These are phyloP conservation scores for Malassezia globosa DNA, from an alignment of 1,284 basidiomycete species.

Conservation along the genomic window DNA sequence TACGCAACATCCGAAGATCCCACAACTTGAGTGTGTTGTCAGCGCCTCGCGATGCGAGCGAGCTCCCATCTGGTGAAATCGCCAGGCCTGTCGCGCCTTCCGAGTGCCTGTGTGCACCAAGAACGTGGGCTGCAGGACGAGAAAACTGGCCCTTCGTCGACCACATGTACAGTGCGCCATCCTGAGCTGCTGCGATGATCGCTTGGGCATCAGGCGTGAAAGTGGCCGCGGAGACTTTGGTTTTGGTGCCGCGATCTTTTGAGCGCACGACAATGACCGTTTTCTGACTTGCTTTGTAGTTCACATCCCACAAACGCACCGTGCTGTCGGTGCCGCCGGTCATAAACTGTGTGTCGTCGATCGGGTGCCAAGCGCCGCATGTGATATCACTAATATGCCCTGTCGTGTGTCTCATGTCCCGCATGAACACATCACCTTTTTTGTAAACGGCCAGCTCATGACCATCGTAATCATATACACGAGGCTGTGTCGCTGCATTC, in stretches of 20 bases:
- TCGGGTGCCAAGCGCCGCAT: slow-evolving; percentile 82
- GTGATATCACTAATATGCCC: slow-evolving; percentile 89
- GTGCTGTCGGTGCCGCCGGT: slow-evolving; percentile 92
- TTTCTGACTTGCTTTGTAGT: slow-evolving; percentile 77
- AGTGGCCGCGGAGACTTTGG: slow-evolving; percentile 62
- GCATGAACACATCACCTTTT: slow-evolving; percentile 96
- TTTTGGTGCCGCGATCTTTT: slow-evolving; percentile 85
- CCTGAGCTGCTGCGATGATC: slow-evolving; percentile 60
- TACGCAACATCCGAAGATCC: slow-evolving; percentile 79
- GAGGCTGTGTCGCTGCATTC: slow-evolving; percentile 76
- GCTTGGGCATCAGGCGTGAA: slow-evolving; percentile 13
- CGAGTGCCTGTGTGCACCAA: slow-evolving; percentile 70
- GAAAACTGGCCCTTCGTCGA: slow-evolving; percentile 79
- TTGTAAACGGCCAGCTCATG: slow-evolving; percentile 47
- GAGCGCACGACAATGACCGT: slow-evolving; percentile 89
- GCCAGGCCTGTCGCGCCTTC: slow-evolving; percentile 71
- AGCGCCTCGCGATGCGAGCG: slow-evolving; percentile 66
- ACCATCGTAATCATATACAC: slow-evolving; percentile 59
- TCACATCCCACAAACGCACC: slow-evolving; percentile 88
- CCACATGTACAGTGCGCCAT: slow-evolving; percentile 89
- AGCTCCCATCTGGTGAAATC: slow-evolving; percentile 71
- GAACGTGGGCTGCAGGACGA: slow-evolving; percentile 69
- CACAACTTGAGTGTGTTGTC: slow-evolving; percentile 93
- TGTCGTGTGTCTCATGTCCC: slow-evolving; percentile 92
- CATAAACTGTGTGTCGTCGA: slow-evolving; percentile 67